Evolutionary conservation across 768 basidiomycete species (phyloP), one percentile per base, ranked within the genome.

Genomic region (Tricholoma bakamatsutake): DNA sequence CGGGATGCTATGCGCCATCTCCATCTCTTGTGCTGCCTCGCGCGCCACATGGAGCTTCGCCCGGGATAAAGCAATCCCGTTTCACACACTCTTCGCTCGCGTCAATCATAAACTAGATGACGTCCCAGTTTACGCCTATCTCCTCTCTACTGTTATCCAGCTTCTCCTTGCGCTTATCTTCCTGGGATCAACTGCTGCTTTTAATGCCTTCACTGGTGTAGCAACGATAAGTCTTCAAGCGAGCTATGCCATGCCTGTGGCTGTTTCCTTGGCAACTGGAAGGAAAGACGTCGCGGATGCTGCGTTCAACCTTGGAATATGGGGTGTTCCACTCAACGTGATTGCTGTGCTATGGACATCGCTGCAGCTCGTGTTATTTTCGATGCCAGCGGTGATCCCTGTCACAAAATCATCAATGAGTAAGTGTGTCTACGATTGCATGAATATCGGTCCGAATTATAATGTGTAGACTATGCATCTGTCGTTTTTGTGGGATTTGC

Each of bases 21-120:
- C 85, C 15, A 82, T 83, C 58, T 79, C 80, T 39, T 84, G 82
- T 52, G 84, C 84, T 9, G 81, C 85, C 34, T 86, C 84, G 11
- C 80, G 85, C 15, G 80, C 82, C 28, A 86, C 85, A 2, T 87
- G 85, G 86, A 81, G 81, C 43, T 87, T 88, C 65, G 81, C 84
- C 0, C 76, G 86, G 2, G 86, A 87, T 69, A 76, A 76, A 57
- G 86, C 81, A 1, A 80, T 87, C 39, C 86, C 84, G 1, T 76
- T 80, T 43, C 75, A 79, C 34, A 50, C 56, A 10, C 61, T 72
- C 55, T 85, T 85, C 70, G 68, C 77, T 6, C 70, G 69, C 49
- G 73, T 87, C 62, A 65, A 70, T 30, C 62, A 61, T 31, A 60
- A 78, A 24, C 21, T 24, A 24, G 21, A 24, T 24, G 21, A 24